Evolutionary conservation across 257 asterid species (phyloP), one percentile per base, ranked within the genome.

Genomic region (Salvia miltiorrhiza): DNA sequence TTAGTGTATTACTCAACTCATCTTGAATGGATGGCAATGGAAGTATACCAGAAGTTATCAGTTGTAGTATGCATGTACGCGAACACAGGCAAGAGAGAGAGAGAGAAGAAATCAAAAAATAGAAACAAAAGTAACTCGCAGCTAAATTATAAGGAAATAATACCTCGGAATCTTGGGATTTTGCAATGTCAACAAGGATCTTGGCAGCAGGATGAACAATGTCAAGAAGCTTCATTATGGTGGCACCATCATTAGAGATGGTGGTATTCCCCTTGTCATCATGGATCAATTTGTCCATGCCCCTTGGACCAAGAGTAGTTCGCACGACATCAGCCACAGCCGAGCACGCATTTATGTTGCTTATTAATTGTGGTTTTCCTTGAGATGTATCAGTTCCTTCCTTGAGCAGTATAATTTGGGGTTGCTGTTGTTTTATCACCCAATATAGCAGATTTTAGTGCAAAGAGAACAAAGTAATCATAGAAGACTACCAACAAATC

Each of bases 371-470:
- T 4, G 97, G 83, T 84, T 91, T 94, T 69, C 99, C 98, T 84
- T 94, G 99, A 44, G 99, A 94, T 2, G 98, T 87, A 66, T 94
- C 99, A 13, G 99, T 94, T 73, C 99, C 99, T 85, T 94, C 99
- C 84, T 86, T 92, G 55, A 94, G 93, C 86, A 94, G 75, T 78
- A 91, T 94, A 78, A 94, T 91, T 78, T 94, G 99, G 17, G 99
- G 99, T 91, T 94, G 99, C 99, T 94, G 91, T 83, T 65, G 67
- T 65, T 73, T 56, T 52, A 60, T 39, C 59, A 66, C 33, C 10
- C 53, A 24, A 47, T 17, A 59, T 26, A 69, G 33, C 45, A 19
- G 39, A 60, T 20, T 48, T 72, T 33, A 73, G 72, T 24, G n/a
- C 35, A 47, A 61, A 54, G 12, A 56, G 44, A 63, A 41, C 10